These are phyloP conservation scores for Candida stauntonica DNA, from an alignment of 805 yeast genomes.

Conservation along the genomic window DNA sequence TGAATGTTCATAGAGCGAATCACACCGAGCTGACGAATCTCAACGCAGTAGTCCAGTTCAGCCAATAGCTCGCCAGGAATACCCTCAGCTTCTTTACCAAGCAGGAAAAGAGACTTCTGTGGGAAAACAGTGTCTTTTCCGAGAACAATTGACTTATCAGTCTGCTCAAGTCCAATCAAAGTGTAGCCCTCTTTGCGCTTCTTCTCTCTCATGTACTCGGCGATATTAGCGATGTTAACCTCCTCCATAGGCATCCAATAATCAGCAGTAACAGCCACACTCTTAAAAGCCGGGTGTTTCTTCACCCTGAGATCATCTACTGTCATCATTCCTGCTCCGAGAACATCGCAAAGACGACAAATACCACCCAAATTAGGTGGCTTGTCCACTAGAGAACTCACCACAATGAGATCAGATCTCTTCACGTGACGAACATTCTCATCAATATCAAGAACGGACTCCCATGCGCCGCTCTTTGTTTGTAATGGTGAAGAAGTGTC, in stretches of 20 bases:
- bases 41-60: constrained; percentile 81
- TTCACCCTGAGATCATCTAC: constrained; percentile 65
- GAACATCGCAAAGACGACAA: constrained; percentile 85
- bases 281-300: constrained; percentile 66
- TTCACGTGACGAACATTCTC: constrained; percentile 44
- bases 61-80: constrained; percentile 81
- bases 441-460: constrained; percentile 54
- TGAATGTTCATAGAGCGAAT: constrained; percentile 95
- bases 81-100: constrained; percentile 90
- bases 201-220: constrained; percentile 52
- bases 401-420: constrained; percentile 84
- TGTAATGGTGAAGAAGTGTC: constrained; percentile 50
- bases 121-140: constrained; percentile 69
- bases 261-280: constrained; percentile 92
- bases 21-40: constrained; percentile 88
- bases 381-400: constrained; percentile 86
- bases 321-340: constrained; percentile 83
- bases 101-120: constrained; percentile 63
- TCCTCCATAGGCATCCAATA: constrained; percentile 92
- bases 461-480: constrained; percentile 90
- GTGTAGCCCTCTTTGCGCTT: constrained; percentile 72
- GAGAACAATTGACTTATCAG: constrained; percentile 78
- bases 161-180: constrained; percentile 86
- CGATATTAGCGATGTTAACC: constrained; percentile 55
- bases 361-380: constrained; percentile 94